Base-by-base conservation (phyloP, 1,139 yeast genomes). In the Pichia sp. region DNA sequence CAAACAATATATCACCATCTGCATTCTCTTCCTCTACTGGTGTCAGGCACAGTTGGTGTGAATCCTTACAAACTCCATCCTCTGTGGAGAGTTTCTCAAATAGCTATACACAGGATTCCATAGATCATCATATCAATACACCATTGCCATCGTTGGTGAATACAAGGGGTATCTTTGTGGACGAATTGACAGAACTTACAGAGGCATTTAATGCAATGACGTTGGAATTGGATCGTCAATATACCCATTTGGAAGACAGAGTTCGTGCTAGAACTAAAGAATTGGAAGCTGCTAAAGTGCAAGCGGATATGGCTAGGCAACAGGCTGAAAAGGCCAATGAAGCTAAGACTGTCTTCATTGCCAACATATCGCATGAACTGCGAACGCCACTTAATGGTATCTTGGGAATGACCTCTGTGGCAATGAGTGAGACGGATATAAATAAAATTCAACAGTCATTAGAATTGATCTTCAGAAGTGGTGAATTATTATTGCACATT, bases 311-410 rank as follows among this genome's bases (percentile, higher is more conserved):
- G 16, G 97, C 97, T 4, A 85, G 59, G 30, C 52, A 52, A 42
- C 59, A 56, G 34, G 96, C 96, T 0, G 96, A 88, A 59, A 74
- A 81, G 26, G 97, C 98, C 3, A 88, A 86, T 59, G 96, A 86
- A 51, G 95, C 96, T 8, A 88, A 88, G 52, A 84, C 96, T 0
- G 85, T 86, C 13, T 91, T 91, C 58, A 87, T 91, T 56, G 97
- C 97, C 15, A 91, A 88, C 56, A 87, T 91, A 26, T 87, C 96
- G 0, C 97, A 91, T 56, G 98, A 91, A 60, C 69, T 91, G 53
- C 70, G 96, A 47, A 91, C 98, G 0, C 98, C 98, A 1, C 65
- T 91, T 49, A 91, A 91, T 58, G 98, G 97, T 55, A 91, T 91
- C 30, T 64, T 91, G 40, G 98, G 98, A 39, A 85, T 91, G 94